These are phyloP conservation scores for Irpex rosettiformis DNA, from an alignment of 1,284 basidiomycete genomes.

Conservation along the genomic window DNA sequence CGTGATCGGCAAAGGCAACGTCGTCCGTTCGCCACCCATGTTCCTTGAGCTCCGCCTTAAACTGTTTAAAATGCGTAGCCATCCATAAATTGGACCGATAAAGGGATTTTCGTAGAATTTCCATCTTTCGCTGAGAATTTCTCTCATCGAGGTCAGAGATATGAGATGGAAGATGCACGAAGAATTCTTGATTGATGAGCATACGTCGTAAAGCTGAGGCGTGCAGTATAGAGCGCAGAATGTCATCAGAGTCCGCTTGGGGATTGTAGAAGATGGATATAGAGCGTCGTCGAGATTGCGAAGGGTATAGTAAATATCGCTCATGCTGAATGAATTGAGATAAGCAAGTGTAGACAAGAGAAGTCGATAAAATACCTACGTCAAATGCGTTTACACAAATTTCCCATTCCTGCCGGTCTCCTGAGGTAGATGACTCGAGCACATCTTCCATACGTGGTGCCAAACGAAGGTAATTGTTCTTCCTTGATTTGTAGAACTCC, in stretches of 20 bases:
- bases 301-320: slow-evolving; percentile 27
- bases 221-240: slow-evolving; percentile 26
- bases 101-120: neutral
- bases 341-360: neutral
- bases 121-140: neutral
- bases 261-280: slow-evolving; percentile 27
- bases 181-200: slow-evolving; percentile 5
- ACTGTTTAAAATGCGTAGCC: slow-evolving; percentile 18
- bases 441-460: slow-evolving; percentile 26
- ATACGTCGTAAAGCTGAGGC: slow-evolving; percentile 23
- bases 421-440: slow-evolving; percentile 14
- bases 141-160: neutral
- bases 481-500: slow-evolving; percentile 27
- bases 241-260: slow-evolving; percentile 26
- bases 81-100: slow-evolving; percentile 15
- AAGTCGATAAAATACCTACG: slow-evolving; percentile 16
- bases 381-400: slow-evolving; percentile 23
- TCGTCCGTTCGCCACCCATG: slow-evolving; percentile 29
- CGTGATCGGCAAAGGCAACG: slow-evolving; percentile 28
- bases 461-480: slow-evolving; percentile 21
- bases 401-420: slow-evolving; percentile 22
- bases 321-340: slow-evolving; percentile 18
- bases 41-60: slow-evolving; percentile 22
- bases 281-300: slow-evolving; percentile 10
- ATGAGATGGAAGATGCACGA: neutral